phyloP scores from a whole-genome alignment of 2,329 filamentous ascomycete species.

The Pseudocercospora ulei region DNA sequence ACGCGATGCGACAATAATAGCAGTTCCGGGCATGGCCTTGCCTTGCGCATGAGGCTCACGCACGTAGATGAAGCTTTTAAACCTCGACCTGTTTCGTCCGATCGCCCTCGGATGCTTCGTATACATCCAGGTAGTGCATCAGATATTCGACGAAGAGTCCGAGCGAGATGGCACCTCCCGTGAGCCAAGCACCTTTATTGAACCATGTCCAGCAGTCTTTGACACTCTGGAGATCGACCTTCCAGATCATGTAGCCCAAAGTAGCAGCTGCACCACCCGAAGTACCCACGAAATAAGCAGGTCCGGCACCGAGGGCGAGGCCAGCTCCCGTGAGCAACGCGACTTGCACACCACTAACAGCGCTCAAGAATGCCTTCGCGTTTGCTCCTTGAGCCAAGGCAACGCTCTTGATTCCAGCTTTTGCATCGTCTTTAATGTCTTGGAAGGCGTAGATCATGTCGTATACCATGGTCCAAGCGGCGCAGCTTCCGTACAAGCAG shows the following conservation, averaged over 20 bases:
- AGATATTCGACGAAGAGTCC: conserved; percentile 50
- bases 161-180: conserved; percentile 49
- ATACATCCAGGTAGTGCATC: conserved; percentile 16
- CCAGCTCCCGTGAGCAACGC: conserved; percentile 62
- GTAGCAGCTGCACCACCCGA: conserved; percentile 49
- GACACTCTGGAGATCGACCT: conserved; percentile 49
- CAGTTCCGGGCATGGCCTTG: too few species aligned
- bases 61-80: neutral
- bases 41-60: conserved; percentile 2
- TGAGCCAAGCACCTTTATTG: conserved; percentile 52
- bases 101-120: conserved; percentile 7
- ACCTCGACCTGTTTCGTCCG: conserved; percentile 1
- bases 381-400: conserved; percentile 67
- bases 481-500: conserved; percentile 64
- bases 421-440: conserved; percentile 76
- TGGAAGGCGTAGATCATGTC: conserved; percentile 93
- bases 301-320: conserved; percentile 50
- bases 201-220: conserved; percentile 58
- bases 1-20: neutral
- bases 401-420: conserved; percentile 81
- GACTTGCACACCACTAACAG: conserved; percentile 59
- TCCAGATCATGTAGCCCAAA: conserved; percentile 51
- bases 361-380: conserved; percentile 65
- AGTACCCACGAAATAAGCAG: conserved; percentile 49
- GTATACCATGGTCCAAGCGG: conserved; percentile 80